Base-by-base conservation (phyloP, 129 eudicot genomes). In the Deinandra increscens region DNA sequence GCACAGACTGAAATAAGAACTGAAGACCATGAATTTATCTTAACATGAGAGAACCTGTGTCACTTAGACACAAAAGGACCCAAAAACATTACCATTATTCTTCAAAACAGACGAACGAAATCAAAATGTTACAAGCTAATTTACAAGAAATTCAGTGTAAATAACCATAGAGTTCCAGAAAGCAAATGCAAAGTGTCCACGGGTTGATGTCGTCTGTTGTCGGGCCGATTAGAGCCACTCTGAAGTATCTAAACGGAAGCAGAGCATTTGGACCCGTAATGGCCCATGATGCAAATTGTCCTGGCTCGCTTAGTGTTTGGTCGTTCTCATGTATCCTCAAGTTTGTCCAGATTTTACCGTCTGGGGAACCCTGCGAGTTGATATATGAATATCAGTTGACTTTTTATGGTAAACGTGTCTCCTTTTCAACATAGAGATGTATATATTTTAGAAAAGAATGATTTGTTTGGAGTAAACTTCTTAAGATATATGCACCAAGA, bases 261-360 rank as follows among this genome's bases (percentile, higher is more conserved):
- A 93, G 78, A 6, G 95, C 88, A 38, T 84, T 90, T 19, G 97
- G 85, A 11, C 99, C 93, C 0, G 78, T 66, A 53, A 93, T 68
- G 0, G 95, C 84, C 99, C 99, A 93, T 19, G 99, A 93, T 31
- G 99, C 97, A 79, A 83, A 93, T 19, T 93, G 93, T 44, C 99
- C 95, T 1, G 99, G 95, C 65, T 93, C 89, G 82, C 90, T 81
- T 15, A 93, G 60, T 5, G 88, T 89, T 38, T 85, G 90, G 70
- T 93, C 99, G 10, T 89, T 87, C 81, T 89, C 96, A 70, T 93
- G 97, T 65, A 85, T 82, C 68, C 95, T 77, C 85, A 93, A 78
- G 82, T 83, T 80, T 61, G 93, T 87, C 99, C 99, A 93, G 55
- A 38, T 85, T 72, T 78, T 83, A 37, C 93, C 99, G 70, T 93